Evolutionary conservation across 441 rosid genomes (phyloP), one percentile per base, ranked within the genome.

Genomic region (Aleurites moluccanus): DNA sequence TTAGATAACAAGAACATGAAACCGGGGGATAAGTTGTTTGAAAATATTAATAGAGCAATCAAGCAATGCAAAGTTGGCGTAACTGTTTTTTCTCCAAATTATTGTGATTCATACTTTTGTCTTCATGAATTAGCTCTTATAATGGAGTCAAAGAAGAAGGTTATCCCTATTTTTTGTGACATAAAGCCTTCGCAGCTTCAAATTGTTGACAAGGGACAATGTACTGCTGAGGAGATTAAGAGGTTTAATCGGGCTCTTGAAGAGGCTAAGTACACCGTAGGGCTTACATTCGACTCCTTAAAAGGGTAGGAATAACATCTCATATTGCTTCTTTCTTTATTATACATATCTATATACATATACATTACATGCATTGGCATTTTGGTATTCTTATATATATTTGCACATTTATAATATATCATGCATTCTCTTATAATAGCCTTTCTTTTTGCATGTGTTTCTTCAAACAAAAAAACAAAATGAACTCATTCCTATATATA

Each of bases 1-100:
- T 75, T 92, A 82, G 97, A 92, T 66, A 81, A 79, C 81, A 90
- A 86, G 84, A 92, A 81, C 64, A 89, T 90, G 95, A 88, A 89
- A 61, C 97, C 95, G 0, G 97, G 97, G 0, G 95, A 92, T 67
- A 90, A 90, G 79, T 76, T 92, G 63, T 84, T 81, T 2, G 90
- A 89, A 45, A 76, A 86, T 69, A 89, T 90, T 68, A 78, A 88
- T 44, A 44, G 49, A 1, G 92, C 88, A 7, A 86, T 90, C 15
- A 77, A 70, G 40, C 76, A 75, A 67, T 92, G 93, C 28, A 89
- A 84, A 80, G 82, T 92, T 23, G 92, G 88, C 1, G 84, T 92
- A 0, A 67, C 95, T 0, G 88, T 92, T 11, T 88, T 92, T 59
- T 92, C 95, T 16, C 97, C 95, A 1, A 80, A 79, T 53, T 92